Conservation (phyloP, 306 rosid genomes). For the Argentina anserina region DNA sequence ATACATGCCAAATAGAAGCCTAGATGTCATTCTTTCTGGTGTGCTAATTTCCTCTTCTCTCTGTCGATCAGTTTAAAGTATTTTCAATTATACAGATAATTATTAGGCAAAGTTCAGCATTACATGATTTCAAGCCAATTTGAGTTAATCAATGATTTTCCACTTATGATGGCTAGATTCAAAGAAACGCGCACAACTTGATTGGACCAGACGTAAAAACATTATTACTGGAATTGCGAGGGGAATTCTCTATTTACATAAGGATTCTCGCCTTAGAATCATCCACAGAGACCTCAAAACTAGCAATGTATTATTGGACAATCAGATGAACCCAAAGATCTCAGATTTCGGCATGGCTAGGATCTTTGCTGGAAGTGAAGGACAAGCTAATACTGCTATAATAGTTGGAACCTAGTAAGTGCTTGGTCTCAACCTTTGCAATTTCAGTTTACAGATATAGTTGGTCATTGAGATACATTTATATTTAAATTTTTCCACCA, state of each 20-base stretch:
- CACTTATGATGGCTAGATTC: neutral
- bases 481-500: neutral
- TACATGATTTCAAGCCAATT: neutral
- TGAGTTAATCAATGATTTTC: neutral
- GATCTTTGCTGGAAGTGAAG: slow-evolving; percentile 39
- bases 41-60: neutral
- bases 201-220: slow-evolving; percentile 49
- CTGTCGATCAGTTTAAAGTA: neutral
- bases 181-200: slow-evolving; percentile 17
- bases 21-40: slow-evolving; percentile 60
- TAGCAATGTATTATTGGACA: slow-evolving; percentile 55
- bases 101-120: too few relatives aligned
- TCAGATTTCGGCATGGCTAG: slow-evolving; percentile 77
- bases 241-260: slow-evolving; percentile 62
- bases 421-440: neutral
- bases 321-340: slow-evolving; percentile 52
- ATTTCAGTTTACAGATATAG: neutral
- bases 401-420: slow-evolving; percentile 73
- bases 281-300: slow-evolving; percentile 67
- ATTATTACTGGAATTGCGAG: slow-evolving; percentile 54
- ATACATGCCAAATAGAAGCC: slow-evolving; percentile 61
- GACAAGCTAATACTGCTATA: slow-evolving; percentile 34
- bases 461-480: neutral
- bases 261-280: slow-evolving; percentile 56
- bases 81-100: neutral